Conservation (phyloP, 495 filamentous ascomycete species). For the Cenococcum geophilum region DNA sequence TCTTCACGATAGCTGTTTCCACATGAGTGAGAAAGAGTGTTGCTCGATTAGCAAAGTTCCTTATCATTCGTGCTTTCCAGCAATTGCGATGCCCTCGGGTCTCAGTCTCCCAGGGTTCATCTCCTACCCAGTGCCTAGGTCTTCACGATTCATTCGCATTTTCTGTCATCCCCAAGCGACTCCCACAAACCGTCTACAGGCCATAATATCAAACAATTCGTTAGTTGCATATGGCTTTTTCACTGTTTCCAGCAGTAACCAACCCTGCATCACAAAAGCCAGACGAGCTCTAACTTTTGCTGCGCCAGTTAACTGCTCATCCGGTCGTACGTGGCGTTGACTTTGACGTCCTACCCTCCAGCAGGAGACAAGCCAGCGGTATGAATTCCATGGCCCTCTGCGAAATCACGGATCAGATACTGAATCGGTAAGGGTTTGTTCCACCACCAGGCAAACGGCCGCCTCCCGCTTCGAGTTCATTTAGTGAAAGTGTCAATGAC, state of each 20-base stretch:
- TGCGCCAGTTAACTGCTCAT: constrained; percentile 18
- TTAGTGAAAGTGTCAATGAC: constrained; percentile 7
- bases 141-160: background rate
- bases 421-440: constrained; percentile 13
- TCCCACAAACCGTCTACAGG: constrained; percentile 18
- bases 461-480: constrained; percentile 5
- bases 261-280: constrained; percentile 23
- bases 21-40: too few relatives aligned
- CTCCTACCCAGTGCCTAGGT: too few relatives aligned
- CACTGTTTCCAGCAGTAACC: constrained; percentile 28
- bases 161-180: background rate
- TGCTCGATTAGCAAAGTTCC: too few relatives aligned
- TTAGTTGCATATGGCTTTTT: constrained; percentile 27
- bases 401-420: constrained; percentile 22
- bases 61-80: too few relatives aligned
- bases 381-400: constrained; percentile 13
- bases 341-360: background rate
- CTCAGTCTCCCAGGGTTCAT: too few relatives aligned
- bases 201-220: constrained; percentile 28
- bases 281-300: constrained; percentile 17
- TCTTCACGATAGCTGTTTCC: too few relatives aligned
- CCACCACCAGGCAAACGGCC: constrained; percentile 9
- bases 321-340: constrained; percentile 8
- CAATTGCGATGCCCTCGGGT: too few relatives aligned
- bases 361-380: constrained; percentile 10